phyloP scores from a whole-genome alignment of 805 yeast species.

The Wickerhamomyces kurtzmanii region DNA sequence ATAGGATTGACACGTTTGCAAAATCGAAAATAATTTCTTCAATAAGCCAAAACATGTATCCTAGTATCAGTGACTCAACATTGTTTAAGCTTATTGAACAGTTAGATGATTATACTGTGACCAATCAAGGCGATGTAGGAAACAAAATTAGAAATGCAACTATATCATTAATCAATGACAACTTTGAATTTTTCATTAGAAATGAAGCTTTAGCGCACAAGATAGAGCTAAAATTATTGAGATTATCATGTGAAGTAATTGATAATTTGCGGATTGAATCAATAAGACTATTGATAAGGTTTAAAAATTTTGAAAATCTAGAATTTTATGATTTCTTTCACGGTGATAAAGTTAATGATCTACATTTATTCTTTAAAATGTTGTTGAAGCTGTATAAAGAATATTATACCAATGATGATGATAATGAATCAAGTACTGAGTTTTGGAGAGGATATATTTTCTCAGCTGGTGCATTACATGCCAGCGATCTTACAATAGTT shows the following conservation, averaged over 20 bases:
- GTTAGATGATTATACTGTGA: constrained; percentile 68
- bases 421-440: constrained; percentile 13
- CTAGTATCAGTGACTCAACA: not conserved
- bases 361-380: constrained; percentile 17
- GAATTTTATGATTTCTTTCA: constrained; percentile 5
- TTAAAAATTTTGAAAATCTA: constrained; percentile 13
- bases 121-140: constrained; percentile 91
- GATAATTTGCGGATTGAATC: constrained; percentile 41
- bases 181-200: constrained; percentile 10
- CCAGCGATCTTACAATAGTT: constrained; percentile 34
- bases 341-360: constrained; percentile 4
- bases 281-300: constrained; percentile 21
- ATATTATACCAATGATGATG: constrained; percentile 5
- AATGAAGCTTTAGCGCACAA: constrained; percentile 1
- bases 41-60: constrained; percentile 6
- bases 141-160: constrained; percentile 53
- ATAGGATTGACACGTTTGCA: constrained; percentile 13
- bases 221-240: constrained; percentile 28
- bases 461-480: constrained; percentile 48
- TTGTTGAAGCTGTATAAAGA: constrained; percentile 15
- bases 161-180: constrained; percentile 26
- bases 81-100: constrained; percentile 19
- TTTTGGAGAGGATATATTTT: constrained; percentile 49
- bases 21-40: constrained; percentile 9
- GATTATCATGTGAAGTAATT: constrained; percentile 57